These are phyloP conservation scores for Alnus rubra DNA, from an alignment of 306 rosid genomes.

Conservation along the genomic window DNA sequence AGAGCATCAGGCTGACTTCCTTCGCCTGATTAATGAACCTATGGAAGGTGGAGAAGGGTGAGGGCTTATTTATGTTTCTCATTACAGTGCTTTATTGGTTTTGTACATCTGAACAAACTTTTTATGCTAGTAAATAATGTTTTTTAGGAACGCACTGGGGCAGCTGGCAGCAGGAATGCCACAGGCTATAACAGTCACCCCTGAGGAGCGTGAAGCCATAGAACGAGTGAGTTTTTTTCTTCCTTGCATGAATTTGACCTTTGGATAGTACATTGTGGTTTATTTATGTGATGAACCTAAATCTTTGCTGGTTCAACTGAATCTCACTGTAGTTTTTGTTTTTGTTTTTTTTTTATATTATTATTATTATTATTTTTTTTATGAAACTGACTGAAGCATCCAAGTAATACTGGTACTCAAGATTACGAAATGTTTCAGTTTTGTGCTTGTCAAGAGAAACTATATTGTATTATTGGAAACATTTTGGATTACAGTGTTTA, in stretches of 20 bases:
- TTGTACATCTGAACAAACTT: neutral
- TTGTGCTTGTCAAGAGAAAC: neutral
- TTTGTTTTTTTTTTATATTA: neutral
- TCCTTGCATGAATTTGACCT: neutral
- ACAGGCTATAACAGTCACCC: conserved; percentile 71
- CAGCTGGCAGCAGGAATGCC: conserved; percentile 63
- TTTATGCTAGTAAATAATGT: conserved; percentile 18
- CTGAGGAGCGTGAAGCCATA: conserved; percentile 89
- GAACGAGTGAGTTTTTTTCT: conserved; percentile 67
- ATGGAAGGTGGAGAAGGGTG: conserved; percentile 87
- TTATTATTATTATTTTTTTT: too few species aligned
- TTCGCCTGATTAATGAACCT: conserved; percentile 84
- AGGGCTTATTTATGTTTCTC: conserved; percentile 22
- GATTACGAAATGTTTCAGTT: neutral
- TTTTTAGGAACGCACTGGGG: conserved; percentile 60
- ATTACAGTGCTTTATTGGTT: neutral
- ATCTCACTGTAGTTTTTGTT: neutral
- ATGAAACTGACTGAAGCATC: neutral
- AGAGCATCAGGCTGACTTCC: conserved; percentile 86
- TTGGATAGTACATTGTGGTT: neutral
- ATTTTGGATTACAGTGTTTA: neutral
- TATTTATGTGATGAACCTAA: neutral
- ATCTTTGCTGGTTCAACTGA: neutral
- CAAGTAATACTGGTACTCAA: neutral
- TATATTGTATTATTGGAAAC: neutral